Base-by-base conservation (phyloP, 257 asterid genomes). In the Apocynum venetum region DNA sequence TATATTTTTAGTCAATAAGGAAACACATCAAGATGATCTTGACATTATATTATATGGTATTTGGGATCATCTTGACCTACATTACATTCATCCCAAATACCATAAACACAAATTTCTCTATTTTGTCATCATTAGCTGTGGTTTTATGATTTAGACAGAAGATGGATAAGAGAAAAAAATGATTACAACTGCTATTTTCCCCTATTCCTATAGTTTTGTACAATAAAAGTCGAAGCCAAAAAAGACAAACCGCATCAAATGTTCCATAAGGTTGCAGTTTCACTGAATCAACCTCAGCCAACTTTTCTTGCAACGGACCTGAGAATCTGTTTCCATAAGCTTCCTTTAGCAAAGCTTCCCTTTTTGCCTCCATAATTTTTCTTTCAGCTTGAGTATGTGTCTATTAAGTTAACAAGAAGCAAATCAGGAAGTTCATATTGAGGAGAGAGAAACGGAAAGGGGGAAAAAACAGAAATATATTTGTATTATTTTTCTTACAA, bases 301-400 rank as follows among this genome's bases (percentile, higher is more conserved):
- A 81, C 70, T 86, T 82, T 25, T 66, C 86, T 59, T 84, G 75
- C 91, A 92, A 83, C 65, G 94, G 55, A 53, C 64, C 77, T 60
- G 72, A 78, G 51, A 76, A 63, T 74, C 6, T 77, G 78, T 85
- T 85, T 83, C 77, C 89, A 77, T 87, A 79, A 78, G 90, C 88
- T 86, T 90, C 88, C 87, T 87, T 84, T 47, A 90, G 82, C 77
- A 93, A 69, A 82, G 91, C 87, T 83, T 90, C 95, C 88, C 79
- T 90, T 81, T 83, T 92, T 56, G 93, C 91, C 92, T 92, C 98
- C 76, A 84, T 25, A 25, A 92, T 85, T 84, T 94, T 94, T 72
- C 82, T 88, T 84, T 89, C 96, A 6, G 97, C 98, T 89, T 94
- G 98, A 59, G 98, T 92, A 76, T 92, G 95, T 57, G 98, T 94